Evolutionary conservation across 768 basidiomycete species (phyloP), one percentile per base, ranked within the genome.

Genomic region (Calocybe indica): DNA sequence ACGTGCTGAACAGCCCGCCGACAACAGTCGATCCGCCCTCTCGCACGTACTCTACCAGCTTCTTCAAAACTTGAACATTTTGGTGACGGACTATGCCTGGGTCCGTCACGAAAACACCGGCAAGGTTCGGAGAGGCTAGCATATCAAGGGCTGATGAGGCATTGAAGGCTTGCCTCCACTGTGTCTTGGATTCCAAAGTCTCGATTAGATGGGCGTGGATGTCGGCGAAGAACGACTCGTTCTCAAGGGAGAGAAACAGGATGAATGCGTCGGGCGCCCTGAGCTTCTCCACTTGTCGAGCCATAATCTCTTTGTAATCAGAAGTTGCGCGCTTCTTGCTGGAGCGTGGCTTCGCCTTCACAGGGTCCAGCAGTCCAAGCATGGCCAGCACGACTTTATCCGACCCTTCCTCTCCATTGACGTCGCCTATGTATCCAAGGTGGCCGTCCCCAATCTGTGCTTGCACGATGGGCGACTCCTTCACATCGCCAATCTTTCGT

Each of bases 1-100:
- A 58, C 1, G 41, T 48, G 49, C 59, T 56, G 51, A 66, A 62
- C 7, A 54, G 47, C n/a, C 58, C 56, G 6, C 58, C 62, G 34
- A 70, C 58, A 36, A 73, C 59, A 37, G 70, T 58, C 5, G 58
- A 65, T 0, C 74, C 74, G 5, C 74, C 71, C 5, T 49, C 49
- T 32, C 64, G 58, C 1, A 59, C 63, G 46, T 66, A 73, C 39
- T 58, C 56, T 22, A 67, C 63, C 35, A 73, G 50, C 33, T 56
- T 55, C 7, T 58, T 48, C 30, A 66, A 54, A 1, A 71, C 52
- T 11, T 58, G 55, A 3, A 56, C 54, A 37, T 67, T 56, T 30
- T 58, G 48, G 1, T 44, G 41, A 0, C 56, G 33, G 5, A 57
- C 41, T 31, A 76, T 60, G 6, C 48, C 58, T 1, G 58, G 51